Evolutionary conservation across 805 yeast genomes (phyloP), one percentile per base, ranked within the genome.

Genomic region (Starmera dryadoides): DNA sequence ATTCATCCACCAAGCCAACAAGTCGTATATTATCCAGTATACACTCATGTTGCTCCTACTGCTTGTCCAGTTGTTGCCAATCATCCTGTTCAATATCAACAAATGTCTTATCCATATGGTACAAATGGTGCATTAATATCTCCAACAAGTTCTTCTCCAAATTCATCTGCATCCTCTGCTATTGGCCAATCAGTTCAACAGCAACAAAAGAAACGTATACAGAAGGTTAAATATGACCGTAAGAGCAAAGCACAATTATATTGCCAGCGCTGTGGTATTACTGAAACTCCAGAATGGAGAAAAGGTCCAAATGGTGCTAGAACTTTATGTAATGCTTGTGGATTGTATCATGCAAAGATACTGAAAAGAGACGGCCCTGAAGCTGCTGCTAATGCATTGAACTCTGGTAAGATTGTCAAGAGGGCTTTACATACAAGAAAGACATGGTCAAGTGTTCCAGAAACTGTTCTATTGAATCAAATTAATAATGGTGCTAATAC

Each of bases 271-370:
- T 79, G 85, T 50, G 69, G 68, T n/a, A 65, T 71, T 4, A 59
- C 54, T 7, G 75, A 73, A 34, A 82, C 94, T 0, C 93, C 93
- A 0, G 93, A 85, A 57, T 85, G 95, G 94, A 63, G 94, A 39
- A 70, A 81, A 34, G 93, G 93, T 0, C 93, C 95, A 2, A 73
- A 73, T 39, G 94, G 93, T 3, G 75, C 77, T 12, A 64, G 87
- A 30, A 81, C 88, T 1, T 60, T 85, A 37, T 85, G 94, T 60
- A 86, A 85, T 56, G 93, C 93, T 1, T 85, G 95, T 57, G 95
- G 95, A 0, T 60, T 85, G 31, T 81, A 71, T 53, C 84, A 77
- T 55, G 81, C 85, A 33, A 84, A 84, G 52, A 61, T 82, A 23
- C 66, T 73, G 37, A 81, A 79, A 52, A 68, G 47, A 17, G 55